A percentile compares a stretch with the other conserved stretches of the same genome.
Evolutionary conservation across 2,329 filamentous ascomycete genomes (phyloP).

Genomic region (Colletotrichum sp.): DNA sequence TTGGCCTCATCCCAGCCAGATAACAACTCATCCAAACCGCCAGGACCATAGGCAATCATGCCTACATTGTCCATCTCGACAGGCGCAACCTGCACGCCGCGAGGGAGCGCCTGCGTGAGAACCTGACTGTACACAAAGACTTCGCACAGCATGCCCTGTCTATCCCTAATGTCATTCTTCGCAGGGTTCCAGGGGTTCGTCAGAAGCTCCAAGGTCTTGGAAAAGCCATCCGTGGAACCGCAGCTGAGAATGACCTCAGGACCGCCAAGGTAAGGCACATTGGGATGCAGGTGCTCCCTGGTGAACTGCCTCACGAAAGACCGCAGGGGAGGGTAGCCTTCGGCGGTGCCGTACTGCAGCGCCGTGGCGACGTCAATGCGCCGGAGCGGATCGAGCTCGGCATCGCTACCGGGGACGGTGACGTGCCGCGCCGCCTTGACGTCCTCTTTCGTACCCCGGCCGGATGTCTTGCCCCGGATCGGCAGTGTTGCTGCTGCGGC

Average conservation of each 20-base stretch:
- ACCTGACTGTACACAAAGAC: slow-evolving; percentile 83
- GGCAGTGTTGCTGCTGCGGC: slow-evolving; percentile 30
- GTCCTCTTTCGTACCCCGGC: background rate
- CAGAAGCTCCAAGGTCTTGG: slow-evolving; percentile 78
- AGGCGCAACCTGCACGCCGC: slow-evolving; percentile 74
- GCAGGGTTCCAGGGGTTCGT: slow-evolving; percentile 76
- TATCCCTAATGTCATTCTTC: slow-evolving; percentile 68
- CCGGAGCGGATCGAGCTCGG: slow-evolving; percentile 62
- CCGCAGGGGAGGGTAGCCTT: slow-evolving; percentile 80
- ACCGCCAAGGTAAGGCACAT: slow-evolving; percentile 77
- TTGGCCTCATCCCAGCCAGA: slow-evolving; percentile 79
- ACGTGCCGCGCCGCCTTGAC: slow-evolving; percentile 54
- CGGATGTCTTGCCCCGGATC: background rate
- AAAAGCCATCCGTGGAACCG: slow-evolving; percentile 85
- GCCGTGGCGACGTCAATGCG: slow-evolving; percentile 84
- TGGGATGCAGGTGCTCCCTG: slow-evolving; percentile 77
- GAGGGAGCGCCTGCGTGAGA: slow-evolving; percentile 68
- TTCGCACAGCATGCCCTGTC: slow-evolving; percentile 82
- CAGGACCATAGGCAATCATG: slow-evolving; percentile 76
- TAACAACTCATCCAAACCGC: slow-evolving; percentile 78
- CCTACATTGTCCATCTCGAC: slow-evolving; percentile 81
- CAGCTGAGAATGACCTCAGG: slow-evolving; percentile 81
- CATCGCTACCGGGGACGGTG: slow-evolving; percentile 67
- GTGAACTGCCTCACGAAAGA: slow-evolving; percentile 82
- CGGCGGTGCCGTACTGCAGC: slow-evolving; percentile 84